These are phyloP conservation scores for Colletotrichum gloeosporioides DNA, from an alignment of 2,329 filamentous ascomycete species.

Conservation along the genomic window DNA sequence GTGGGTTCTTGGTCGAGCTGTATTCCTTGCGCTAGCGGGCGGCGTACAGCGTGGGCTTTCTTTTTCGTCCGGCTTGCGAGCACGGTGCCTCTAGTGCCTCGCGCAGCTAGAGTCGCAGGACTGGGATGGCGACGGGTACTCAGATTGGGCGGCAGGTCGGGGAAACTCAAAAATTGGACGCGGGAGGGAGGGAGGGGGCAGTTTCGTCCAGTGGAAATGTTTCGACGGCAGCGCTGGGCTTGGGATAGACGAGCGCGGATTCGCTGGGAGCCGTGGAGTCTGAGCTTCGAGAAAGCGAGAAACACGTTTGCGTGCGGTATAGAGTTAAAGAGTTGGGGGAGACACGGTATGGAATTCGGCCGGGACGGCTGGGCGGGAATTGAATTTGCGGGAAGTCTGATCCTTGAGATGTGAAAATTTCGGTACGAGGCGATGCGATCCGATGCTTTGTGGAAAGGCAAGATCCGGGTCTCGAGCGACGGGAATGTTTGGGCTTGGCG, in stretches of 20 bases:
- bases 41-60: constrained; percentile 4
- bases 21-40: constrained; percentile 19
- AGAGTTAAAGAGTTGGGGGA: background rate
- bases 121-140: constrained; percentile 14
- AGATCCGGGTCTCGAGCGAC: background rate
- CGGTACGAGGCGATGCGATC: background rate
- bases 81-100: constrained; percentile 18
- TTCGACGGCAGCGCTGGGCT: constrained; percentile 8
- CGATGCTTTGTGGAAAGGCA: constrained; percentile 9
- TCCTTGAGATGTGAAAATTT: background rate
- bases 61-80: constrained; percentile 13
- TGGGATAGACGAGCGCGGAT: constrained; percentile 8
- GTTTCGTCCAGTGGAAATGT: constrained; percentile 19
- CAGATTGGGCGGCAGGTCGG: constrained; percentile 11
- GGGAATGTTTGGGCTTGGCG: background rate
- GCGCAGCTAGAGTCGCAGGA: constrained; percentile 21
- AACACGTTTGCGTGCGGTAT: background rate
- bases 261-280: constrained; percentile 7
- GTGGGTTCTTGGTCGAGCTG: constrained; percentile 16
- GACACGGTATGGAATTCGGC: background rate
- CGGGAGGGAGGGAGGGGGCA: background rate
- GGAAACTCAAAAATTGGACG: constrained; percentile 9
- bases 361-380: background rate
- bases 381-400: background rate
- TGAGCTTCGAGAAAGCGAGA: constrained; percentile 3